These are phyloP conservation scores for Trichoderma afroharzianum DNA, from an alignment of 2,329 filamentous ascomycete genomes.

Conservation along the genomic window DNA sequence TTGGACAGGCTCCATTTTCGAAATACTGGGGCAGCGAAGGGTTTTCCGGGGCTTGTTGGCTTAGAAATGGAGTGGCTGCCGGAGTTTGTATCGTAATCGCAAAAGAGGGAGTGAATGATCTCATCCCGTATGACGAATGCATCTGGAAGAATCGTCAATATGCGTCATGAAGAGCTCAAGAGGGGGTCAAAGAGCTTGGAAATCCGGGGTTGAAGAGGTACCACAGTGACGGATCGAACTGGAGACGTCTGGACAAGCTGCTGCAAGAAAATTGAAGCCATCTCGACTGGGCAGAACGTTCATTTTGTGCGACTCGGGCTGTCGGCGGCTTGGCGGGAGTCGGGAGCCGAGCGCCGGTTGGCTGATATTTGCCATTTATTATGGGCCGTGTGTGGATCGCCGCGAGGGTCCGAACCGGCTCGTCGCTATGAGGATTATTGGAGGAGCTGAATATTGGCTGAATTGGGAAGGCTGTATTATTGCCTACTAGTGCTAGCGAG, in stretches of 20 bases:
- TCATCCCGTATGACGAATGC: constrained; percentile 13
- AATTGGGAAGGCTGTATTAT: not conserved
- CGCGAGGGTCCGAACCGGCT: constrained; percentile 15
- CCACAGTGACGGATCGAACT: not conserved
- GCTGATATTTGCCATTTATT: not conserved
- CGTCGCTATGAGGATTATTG: constrained; percentile 4
- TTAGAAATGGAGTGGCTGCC: constrained; percentile 15
- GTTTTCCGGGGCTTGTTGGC: constrained; percentile 14
- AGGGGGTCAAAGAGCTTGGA: not conserved
- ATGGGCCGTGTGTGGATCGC: not conserved
- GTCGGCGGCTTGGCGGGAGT: constrained; percentile 16
- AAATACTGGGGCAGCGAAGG: constrained; percentile 15
- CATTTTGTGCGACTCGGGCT: not conserved
- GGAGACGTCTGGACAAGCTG: not conserved
- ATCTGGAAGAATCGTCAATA: constrained; percentile 11
- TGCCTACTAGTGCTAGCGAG: not conserved
- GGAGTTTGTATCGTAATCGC: not conserved
- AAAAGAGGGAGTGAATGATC: constrained; percentile 10
- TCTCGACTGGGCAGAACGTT: not conserved
- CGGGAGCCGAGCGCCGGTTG: constrained; percentile 10
- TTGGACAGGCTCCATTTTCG: not conserved
- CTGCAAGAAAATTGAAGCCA: not conserved
- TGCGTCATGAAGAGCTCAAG: not conserved
- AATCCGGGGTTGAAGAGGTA: not conserved
- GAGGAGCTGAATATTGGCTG: not conserved